Conservation (phyloP, 257 asterid genomes). For the Ajuga chamaepitys region DNA sequence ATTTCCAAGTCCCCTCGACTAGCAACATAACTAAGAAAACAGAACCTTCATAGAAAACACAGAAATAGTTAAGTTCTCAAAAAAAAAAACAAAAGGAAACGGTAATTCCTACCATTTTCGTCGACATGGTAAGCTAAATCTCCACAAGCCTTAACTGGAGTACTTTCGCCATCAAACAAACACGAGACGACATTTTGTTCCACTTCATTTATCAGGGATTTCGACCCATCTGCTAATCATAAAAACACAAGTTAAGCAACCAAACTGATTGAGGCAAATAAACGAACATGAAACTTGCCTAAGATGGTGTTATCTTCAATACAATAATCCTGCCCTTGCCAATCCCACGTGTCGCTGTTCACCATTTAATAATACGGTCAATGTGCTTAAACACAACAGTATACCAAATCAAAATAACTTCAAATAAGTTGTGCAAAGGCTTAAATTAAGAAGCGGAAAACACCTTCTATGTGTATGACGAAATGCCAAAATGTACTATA, state of each 20-base stretch:
- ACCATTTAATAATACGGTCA: conserved; percentile 5
- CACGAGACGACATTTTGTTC: conserved; percentile 33
- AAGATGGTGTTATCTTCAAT: conserved; percentile 40
- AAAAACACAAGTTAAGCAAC: neutral
- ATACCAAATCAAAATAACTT: neutral
- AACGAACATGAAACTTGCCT: conserved; percentile 32
- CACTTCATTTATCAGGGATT: conserved; percentile 35
- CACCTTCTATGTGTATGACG: neutral
- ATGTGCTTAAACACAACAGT: conserved; percentile 9
- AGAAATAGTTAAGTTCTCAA: no score
- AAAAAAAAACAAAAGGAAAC: no score
- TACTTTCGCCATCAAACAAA: conserved; percentile 37
- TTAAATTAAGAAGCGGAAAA: neutral
- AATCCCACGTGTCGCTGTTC: conserved; percentile 61
- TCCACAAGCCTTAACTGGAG: conserved; percentile 73
- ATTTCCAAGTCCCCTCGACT: no score
- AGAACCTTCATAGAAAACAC: no score
- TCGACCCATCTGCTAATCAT: conserved; percentile 26
- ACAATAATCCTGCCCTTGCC: conserved; percentile 50
- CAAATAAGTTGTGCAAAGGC: neutral
- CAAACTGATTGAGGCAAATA: neutral
- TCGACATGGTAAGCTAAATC: conserved; percentile 42
- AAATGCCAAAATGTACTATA: neutral
- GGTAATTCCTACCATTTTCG: conserved; percentile 28
- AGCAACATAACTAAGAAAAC: no score